A percentile compares a stretch with the other conserved stretches of the same genome.
Evolutionary conservation across 78 protist species (phyloP).

Genomic region (Dictyostelium capitatum): DNA sequence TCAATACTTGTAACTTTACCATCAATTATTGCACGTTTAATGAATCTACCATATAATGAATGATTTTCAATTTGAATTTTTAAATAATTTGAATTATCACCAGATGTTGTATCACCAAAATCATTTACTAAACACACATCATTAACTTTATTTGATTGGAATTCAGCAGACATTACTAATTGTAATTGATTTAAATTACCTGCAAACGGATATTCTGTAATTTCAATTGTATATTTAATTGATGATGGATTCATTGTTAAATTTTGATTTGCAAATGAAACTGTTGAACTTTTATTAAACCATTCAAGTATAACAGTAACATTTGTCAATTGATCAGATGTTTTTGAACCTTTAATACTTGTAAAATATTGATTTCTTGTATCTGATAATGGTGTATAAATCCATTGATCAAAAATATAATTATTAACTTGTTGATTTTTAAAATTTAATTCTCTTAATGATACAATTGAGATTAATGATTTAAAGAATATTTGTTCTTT

Average conservation of each 20-base stretch:
- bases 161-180: slow-evolving; percentile 20
- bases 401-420: background rate
- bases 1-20: too few species aligned
- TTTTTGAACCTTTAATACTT: background rate
- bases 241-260: slow-evolving; percentile 36
- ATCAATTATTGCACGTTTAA: too few species aligned
- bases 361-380: slow-evolving; percentile 4
- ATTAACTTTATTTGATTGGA: background rate
- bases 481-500: background rate
- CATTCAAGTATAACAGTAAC: background rate
- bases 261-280: background rate
- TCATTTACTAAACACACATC: slow-evolving; percentile 15
- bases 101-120: background rate
- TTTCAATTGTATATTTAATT: slow-evolving; percentile 29
- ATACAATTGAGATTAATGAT: slow-evolving; percentile 10
- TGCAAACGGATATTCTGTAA: background rate
- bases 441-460: slow-evolving; percentile 1
- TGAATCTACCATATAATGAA: too few species aligned
- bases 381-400: background rate
- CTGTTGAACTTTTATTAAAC: background rate
- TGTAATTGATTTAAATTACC: slow-evolving; percentile 8
- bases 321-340: background rate
- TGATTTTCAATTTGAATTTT: too few species aligned
- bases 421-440: background rate
- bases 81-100: background rate